phyloP scores from a whole-genome alignment of 176 grass and related monocot species.

The Phyllostachys edulis region DNA sequence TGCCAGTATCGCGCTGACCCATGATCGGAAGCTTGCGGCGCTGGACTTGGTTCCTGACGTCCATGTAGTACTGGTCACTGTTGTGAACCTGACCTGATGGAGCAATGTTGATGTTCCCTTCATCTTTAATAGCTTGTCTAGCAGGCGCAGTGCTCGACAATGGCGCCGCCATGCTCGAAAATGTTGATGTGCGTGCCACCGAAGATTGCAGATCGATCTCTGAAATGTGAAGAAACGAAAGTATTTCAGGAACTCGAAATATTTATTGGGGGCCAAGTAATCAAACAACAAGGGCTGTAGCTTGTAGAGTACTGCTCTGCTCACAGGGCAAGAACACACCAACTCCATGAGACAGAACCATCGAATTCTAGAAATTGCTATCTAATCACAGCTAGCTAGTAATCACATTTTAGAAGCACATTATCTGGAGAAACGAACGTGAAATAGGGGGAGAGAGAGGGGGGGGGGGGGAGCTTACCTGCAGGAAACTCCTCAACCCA shows the following conservation, averaged over 20 bases:
- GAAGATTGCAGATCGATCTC: background rate
- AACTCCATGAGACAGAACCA: background rate
- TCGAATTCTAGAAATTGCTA: background rate
- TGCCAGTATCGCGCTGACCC: background rate
- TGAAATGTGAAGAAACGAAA: background rate
- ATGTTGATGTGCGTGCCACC: background rate
- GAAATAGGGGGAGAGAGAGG: background rate
- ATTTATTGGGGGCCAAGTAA: background rate
- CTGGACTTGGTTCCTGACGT: background rate
- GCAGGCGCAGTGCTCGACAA: background rate
- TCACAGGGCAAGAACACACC: background rate
- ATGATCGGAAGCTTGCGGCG: background rate
- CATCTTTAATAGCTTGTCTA: background rate
- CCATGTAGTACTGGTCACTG: background rate
- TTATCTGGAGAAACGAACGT: background rate
- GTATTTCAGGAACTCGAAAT: background rate
- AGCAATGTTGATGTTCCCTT: background rate
- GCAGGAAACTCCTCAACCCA: background rate
- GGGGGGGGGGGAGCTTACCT: background rate
- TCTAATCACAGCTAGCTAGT: background rate
- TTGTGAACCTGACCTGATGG: background rate
- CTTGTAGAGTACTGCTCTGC: background rate
- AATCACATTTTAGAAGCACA: background rate
- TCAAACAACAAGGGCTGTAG: background rate
- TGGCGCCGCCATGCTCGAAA: background rate